Base-by-base conservation (phyloP, 1,284 basidiomycete genomes). In the Taiwanofungus camphoratus region DNA sequence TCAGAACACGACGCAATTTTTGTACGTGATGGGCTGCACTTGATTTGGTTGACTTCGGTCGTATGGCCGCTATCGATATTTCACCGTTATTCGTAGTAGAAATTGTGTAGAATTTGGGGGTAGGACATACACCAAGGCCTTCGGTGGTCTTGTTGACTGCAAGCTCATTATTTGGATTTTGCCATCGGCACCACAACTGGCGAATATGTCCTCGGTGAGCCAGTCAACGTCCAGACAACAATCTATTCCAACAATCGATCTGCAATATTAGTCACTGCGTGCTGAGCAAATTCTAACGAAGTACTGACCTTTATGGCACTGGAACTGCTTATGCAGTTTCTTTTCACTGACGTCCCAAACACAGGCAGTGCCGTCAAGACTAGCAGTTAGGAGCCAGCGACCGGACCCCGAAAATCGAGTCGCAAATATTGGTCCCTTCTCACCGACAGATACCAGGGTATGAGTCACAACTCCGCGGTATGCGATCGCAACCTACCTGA, bases 201-300 rank as follows among this genome's bases (percentile, higher is more conserved):
- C 83, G 53, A 90, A 92, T 4, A 73, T 76, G 16, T 73, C 68
- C 16, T 87, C 80, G 44, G 79, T 76, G 24, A 91, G 55, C 88
- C 89, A 92, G 46, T 87, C 87, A 13, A 86, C 74, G 54, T 92
- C 88, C 56, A 91, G 62, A 58, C 87, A 87, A 54, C 83, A 86
- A 58, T 82, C 86, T 79, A 46, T 27, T 8, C n/a, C 26, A 8
- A 29, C 26, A n/a, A n/a, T n/a, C n/a, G n/a, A n/a, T 29, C 26
- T 8, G 8, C n/a, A 29, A 29, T 29, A 29, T n/a, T 29, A 29
- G 8, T 29, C 26, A 29, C 8, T 29, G 26, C n/a, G 26, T 29
- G n/a, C 8, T 29, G 26, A 9, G 26, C 26, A n/a, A 29, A 9
- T 8, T 8, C n/a, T 8, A 8, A 29, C 26, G 47, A 45, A 37